Conservation (phyloP, 257 asterid species). For the Solanum pinnatisectum region DNA sequence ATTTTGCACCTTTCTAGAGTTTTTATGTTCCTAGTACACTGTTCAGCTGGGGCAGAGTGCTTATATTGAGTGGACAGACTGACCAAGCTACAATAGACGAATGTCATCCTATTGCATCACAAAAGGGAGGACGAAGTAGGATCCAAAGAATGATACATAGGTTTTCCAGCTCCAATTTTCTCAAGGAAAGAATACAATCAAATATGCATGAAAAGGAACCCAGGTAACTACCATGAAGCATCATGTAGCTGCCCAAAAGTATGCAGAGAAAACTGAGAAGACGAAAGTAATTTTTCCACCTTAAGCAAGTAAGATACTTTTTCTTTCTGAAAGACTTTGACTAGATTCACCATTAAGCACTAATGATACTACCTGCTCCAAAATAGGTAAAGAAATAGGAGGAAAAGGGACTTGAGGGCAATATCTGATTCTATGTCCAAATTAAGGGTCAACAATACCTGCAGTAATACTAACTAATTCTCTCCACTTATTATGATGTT, state of each 20-base stretch:
- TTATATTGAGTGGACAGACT: not conserved
- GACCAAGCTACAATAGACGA: not conserved
- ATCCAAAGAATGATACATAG: not conserved
- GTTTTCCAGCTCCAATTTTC: not conserved
- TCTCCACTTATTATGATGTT: conserved; percentile 77
- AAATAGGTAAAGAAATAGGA: not conserved
- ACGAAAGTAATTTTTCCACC: not conserved
- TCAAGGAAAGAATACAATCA: not conserved
- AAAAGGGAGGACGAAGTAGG: not conserved
- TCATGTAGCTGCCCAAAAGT: not conserved
- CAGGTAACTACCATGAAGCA: not conserved
- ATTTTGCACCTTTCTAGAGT: not conserved
- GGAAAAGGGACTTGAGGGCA: not conserved
- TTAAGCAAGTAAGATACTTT: not conserved
- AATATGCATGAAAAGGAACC: not conserved
- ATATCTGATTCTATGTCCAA: conserved; percentile 5
- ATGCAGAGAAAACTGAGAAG: not conserved
- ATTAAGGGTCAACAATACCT: conserved; percentile 36
- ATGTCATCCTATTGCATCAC: not conserved
- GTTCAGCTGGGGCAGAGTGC: not conserved
- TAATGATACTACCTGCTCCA: not conserved
- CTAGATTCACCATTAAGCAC: not conserved
- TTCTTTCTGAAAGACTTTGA: not conserved
- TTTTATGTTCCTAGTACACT: not conserved
- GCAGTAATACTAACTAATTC: conserved; percentile 64